These are phyloP conservation scores for Asterella californica DNA, from an alignment of 225 moss, liverwort and hornwort genomes.

Conservation along the genomic window DNA sequence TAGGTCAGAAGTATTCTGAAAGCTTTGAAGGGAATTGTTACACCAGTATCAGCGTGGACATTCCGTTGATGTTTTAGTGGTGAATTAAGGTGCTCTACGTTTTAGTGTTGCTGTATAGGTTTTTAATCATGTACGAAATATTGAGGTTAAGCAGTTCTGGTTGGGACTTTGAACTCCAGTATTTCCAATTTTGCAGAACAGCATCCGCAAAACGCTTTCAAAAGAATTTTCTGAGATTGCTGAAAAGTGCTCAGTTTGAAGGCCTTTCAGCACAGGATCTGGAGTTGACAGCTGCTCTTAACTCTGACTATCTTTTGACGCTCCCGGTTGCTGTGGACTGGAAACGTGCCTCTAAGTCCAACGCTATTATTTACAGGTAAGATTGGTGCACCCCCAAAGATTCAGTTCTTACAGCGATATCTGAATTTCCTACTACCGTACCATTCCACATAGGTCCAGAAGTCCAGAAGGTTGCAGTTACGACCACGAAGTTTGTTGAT, in stretches of 20 bases:
- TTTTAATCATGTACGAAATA: background rate
- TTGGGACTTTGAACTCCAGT: background rate
- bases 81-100: background rate
- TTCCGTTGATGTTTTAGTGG: background rate
- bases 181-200: slow-evolving; percentile 21
- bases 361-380: slow-evolving; percentile 68
- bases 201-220: slow-evolving; percentile 68
- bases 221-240: slow-evolving; percentile 62
- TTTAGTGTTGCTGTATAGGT: background rate
- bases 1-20: background rate
- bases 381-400: background rate
- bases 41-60: background rate
- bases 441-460: background rate
- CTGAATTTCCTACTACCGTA: background rate
- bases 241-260: slow-evolving; percentile 74
- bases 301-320: slow-evolving; percentile 82
- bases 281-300: slow-evolving; percentile 68
- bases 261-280: slow-evolving; percentile 77
- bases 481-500: background rate
- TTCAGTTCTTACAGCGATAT: background rate
- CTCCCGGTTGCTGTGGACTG: slow-evolving; percentile 88
- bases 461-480: no score
- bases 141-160: background rate
- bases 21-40: background rate
- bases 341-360: slow-evolving; percentile 69